Evolutionary conservation across 305 asterid species (phyloP).

Genomic region (Nicotiana rustica): DNA sequence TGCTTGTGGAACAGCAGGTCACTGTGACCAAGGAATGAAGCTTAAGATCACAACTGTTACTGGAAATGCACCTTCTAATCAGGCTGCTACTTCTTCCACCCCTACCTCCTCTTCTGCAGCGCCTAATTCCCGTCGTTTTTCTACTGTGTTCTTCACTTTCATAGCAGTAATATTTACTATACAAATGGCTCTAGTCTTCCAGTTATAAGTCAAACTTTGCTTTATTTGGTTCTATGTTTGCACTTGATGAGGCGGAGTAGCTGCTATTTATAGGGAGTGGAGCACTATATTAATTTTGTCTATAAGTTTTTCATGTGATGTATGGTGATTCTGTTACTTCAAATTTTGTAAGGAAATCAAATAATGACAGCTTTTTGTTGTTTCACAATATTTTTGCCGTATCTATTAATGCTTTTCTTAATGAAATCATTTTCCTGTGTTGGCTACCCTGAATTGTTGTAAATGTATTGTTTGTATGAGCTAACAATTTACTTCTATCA

Average conservation of each 20-base stretch:
- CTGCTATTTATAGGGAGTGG: slow-evolving; percentile 25
- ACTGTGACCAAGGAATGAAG: slow-evolving; percentile 85
- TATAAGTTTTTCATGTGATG: neutral
- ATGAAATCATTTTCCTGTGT: neutral
- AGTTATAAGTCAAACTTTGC: neutral
- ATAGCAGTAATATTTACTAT: neutral
- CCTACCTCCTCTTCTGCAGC: slow-evolving; percentile 43
- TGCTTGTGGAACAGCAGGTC: slow-evolving; percentile 88
- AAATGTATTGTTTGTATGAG: neutral
- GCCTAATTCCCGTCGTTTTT: neutral
- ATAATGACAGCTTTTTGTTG: neutral
- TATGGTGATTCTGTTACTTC: slow-evolving; percentile 16
- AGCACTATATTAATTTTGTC: slow-evolving; percentile 22
- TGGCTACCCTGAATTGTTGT: neutral
- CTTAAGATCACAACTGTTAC: slow-evolving; percentile 71
- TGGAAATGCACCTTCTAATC: slow-evolving; percentile 49
- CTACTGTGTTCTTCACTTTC: slow-evolving; percentile 2
- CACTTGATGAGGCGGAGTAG: slow-evolving; percentile 30
- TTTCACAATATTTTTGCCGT: neutral
- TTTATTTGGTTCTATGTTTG: slow-evolving; percentile 26
- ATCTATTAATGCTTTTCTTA: neutral
- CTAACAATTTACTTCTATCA: neutral
- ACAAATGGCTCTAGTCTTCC: slow-evolving; percentile 12
- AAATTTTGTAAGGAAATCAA: slow-evolving; percentile 6
- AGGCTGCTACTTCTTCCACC: slow-evolving; percentile 43